Percentiles rank a stretch among this genome's conserved stretches.
Evolutionary conservation across 192 early-diverging fungal genomes (phyloP).

Genomic region (Backusella macrospora): DNA sequence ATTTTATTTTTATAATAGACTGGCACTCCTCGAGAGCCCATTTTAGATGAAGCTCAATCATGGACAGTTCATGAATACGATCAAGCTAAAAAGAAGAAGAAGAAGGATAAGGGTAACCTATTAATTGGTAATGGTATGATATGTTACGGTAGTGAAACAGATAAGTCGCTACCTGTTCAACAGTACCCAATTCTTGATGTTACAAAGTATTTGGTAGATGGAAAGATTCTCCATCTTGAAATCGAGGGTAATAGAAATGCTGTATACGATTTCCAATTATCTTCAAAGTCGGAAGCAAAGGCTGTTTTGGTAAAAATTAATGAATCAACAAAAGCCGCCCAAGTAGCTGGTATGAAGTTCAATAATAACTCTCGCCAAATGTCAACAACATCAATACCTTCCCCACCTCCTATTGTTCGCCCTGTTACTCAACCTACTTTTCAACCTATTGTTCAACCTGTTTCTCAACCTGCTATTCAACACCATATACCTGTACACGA

Average conservation of each 20-base stretch:
- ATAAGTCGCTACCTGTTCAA: constrained; percentile 60
- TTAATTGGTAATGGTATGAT: constrained; percentile 65
- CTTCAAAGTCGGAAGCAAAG: constrained; percentile 68
- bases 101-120: constrained; percentile 67
- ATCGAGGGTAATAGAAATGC: constrained; percentile 58
- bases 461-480: not conserved
- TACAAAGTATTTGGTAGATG: constrained; percentile 62
- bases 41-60: constrained; percentile 45
- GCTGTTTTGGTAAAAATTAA: constrained; percentile 63
- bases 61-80: constrained; percentile 67
- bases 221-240: constrained; percentile 62
- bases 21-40: not conserved
- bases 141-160: constrained; percentile 63
- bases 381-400: constrained; percentile 8
- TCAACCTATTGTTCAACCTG: not conserved
- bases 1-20: constrained; percentile 8
- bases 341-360: constrained; percentile 26
- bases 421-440: not conserved
- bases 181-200: constrained; percentile 65
- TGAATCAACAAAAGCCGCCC: constrained; percentile 59
- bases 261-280: constrained; percentile 64
- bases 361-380: not conserved
- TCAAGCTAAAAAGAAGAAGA: constrained; percentile 71
- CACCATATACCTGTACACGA: constrained; percentile 29
- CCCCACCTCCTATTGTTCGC: constrained; percentile 13